Conservation (phyloP, 257 asterid species). For the Voacanga thouarsii region DNA sequence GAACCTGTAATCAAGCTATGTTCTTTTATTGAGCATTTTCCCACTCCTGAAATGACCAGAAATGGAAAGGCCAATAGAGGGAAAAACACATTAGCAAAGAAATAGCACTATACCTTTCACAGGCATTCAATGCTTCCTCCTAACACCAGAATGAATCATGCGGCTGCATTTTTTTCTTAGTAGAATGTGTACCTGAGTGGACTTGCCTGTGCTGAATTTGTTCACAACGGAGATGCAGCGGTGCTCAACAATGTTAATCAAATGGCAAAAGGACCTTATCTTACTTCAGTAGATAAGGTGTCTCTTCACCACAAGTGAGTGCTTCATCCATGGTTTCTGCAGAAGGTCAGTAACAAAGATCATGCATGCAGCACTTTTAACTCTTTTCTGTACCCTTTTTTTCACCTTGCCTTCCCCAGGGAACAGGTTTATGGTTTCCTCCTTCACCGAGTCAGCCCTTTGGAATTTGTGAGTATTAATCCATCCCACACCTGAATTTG, state of each 20-base stretch:
- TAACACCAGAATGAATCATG: not conserved
- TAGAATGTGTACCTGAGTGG: conserved; percentile 54
- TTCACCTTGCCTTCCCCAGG: conserved; percentile 26
- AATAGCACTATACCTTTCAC: not conserved
- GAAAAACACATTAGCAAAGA: not conserved
- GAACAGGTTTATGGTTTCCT: conserved; percentile 43
- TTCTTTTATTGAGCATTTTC: not conserved
- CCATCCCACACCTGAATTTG: not conserved
- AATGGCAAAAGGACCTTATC: conserved; percentile 33
- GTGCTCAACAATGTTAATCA: conserved; percentile 9
- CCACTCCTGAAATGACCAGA: conserved; percentile 5
- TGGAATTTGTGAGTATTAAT: conserved; percentile 49
- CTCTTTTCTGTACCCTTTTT: not conserved
- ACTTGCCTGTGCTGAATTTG: conserved; percentile 17
- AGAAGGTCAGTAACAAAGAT: not conserved
- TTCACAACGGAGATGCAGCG: conserved; percentile 10
- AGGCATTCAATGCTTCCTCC: not conserved
- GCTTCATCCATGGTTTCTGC: not conserved
- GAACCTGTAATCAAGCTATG: not conserved
- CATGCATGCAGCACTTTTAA: not conserved
- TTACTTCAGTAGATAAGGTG: conserved; percentile 31
- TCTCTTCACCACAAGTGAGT: conserved; percentile 36
- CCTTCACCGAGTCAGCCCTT: conserved; percentile 48
- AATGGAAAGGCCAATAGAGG: not conserved
- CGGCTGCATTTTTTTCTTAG: conserved; percentile 1